Evolutionary conservation across 2,329 filamentous ascomycete species (phyloP), one percentile per base, ranked within the genome.

Genomic region (Neospermospora avenae): DNA sequence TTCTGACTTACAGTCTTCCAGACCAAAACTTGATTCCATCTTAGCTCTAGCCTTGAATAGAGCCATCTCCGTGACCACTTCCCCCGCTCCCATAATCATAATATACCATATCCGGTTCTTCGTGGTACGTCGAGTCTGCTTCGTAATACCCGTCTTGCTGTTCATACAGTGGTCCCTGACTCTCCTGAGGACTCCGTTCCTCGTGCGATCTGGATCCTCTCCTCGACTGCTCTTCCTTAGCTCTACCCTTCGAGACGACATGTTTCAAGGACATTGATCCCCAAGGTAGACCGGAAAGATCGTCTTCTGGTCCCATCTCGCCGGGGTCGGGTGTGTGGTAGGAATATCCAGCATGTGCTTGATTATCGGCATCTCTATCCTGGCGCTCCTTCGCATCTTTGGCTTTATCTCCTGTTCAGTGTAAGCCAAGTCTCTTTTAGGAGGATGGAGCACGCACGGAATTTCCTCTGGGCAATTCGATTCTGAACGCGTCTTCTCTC

Each of bases 401-500:
- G 1, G 81, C 80, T 69, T 90, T 91, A 66, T 89, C 87, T 68
- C 88, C 88, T 91, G 41, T 25, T 24, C 24, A 39, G 42, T 22
- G 45, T 67, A 49, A 66, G 59, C 20, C 25, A 48, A 14, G 20
- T n/a, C 1, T 41, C 24, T 42, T 35, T 20, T 28, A 7, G 10
- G 46, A 6, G 3, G 13, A 44, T 34, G 16, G 10, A 24, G 14
- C 10, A 77, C 86, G 70, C 80, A 91, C 89, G 81, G 67, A 90
- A 91, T 68, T 90, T 90, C 66, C 88, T 81, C 69, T 91, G 89
- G 1, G 88, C 88, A 62, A 91, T 82, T 57, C 87, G 83, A 71
- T 92, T 92, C 72, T 92, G 89, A 54, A 91, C 88, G 62, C 87
- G 85, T 63, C 89, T 80, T 70, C 89, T 81, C 75, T 90, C 86